Evolutionary conservation across 192 early-diverging fungal species (phyloP).

Genomic region (Powellomyces hirtus): DNA sequence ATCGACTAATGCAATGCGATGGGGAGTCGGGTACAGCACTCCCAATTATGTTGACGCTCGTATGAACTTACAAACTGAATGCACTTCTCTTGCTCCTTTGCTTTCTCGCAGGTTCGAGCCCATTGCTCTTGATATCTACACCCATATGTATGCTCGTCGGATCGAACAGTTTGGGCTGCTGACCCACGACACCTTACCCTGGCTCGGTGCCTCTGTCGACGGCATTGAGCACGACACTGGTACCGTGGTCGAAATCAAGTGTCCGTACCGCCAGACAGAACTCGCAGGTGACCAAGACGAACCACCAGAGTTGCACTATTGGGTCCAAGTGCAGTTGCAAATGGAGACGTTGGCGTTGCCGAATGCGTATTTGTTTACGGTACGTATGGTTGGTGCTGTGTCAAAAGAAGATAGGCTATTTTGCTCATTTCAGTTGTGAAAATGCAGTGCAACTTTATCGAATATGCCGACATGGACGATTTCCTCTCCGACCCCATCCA

Average conservation of each 20-base stretch:
- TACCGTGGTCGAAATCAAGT: constrained; percentile 16
- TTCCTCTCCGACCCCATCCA: constrained; percentile 2
- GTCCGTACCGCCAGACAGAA: not conserved
- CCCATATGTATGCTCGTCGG: not conserved
- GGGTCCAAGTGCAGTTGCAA: constrained; percentile 26
- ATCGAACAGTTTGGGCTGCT: constrained; percentile 19
- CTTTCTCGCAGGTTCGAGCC: constrained; percentile 5
- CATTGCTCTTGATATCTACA: not conserved
- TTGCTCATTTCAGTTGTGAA: not conserved
- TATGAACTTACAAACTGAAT: too few species aligned
- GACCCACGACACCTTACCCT: constrained; percentile 1
- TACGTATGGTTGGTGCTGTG: not conserved
- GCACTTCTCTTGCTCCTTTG: too few species aligned
- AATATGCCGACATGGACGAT: constrained; percentile 8
- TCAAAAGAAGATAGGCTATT: not conserved
- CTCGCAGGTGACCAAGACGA: not conserved
- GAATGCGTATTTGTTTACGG: not conserved
- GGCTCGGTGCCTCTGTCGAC: constrained; percentile 20
- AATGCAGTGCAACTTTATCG: constrained; percentile 15
- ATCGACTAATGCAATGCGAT: not conserved
- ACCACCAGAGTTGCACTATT: constrained; percentile 14
- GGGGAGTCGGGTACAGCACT: constrained; percentile 6
- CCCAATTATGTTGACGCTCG: too few species aligned
- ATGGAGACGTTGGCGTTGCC: constrained; percentile 10
- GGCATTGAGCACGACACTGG: constrained; percentile 5